Evolutionary conservation across 306 rosid genomes (phyloP).

Genomic region (Potentilla sterilis): DNA sequence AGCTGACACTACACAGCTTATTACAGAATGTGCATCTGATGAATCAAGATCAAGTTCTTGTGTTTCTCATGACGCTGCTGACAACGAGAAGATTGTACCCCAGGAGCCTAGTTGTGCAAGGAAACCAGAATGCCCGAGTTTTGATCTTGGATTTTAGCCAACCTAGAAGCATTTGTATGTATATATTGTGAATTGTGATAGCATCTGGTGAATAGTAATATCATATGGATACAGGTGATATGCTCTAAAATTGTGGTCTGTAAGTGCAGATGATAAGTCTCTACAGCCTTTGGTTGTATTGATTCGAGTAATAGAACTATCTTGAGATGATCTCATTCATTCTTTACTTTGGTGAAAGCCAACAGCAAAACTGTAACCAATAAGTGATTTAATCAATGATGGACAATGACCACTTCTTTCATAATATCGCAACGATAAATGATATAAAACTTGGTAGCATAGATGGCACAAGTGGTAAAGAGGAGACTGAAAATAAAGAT

Average conservation of each 20-base stretch:
- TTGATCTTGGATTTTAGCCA: constrained; percentile 71
- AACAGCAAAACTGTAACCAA: background rate
- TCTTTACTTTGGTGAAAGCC: background rate
- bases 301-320: background rate
- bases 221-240: background rate
- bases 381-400: too few species aligned
- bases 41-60: constrained; percentile 19
- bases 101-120: constrained; percentile 36
- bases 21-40: constrained; percentile 26
- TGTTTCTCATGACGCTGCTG: constrained; percentile 29
- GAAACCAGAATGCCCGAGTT: constrained; percentile 52
- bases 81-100: constrained; percentile 23
- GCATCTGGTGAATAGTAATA: background rate
- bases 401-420: background rate
- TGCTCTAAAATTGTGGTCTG: background rate
- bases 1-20: constrained; percentile 25
- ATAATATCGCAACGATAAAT: background rate
- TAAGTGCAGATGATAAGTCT: background rate
- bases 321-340: background rate
- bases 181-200: background rate
- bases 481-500: background rate
- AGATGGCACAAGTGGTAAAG: background rate
- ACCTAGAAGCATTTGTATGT: background rate
- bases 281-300: background rate
- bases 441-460: background rate